Percentiles rank a stretch among this genome's conserved stretches.
These are phyloP conservation scores for Entrophospora sp. DNA, from an alignment of 192 early-diverging fungal genomes.

Conservation along the genomic window DNA sequence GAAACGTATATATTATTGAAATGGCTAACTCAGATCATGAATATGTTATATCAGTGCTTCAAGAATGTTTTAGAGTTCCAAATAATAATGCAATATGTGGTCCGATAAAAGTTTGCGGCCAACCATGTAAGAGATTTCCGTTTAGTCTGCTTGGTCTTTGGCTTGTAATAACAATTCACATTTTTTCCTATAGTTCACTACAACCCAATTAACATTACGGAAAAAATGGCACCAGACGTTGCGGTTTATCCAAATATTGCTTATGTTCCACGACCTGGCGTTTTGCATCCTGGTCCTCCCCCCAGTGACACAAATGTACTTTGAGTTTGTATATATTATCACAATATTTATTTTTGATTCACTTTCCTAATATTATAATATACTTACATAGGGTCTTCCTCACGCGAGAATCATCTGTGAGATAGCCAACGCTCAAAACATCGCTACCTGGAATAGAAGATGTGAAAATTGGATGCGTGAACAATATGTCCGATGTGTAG, in stretches of 20 bases:
- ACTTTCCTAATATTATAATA: conserved; percentile 14
- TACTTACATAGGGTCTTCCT: conserved; percentile 2
- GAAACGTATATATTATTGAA: conserved; percentile 10
- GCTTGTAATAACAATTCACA: conserved; percentile 2
- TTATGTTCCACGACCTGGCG: not conserved
- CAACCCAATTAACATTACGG: not conserved
- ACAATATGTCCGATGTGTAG: not conserved
- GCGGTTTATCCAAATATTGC: not conserved
- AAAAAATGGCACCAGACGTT: not conserved
- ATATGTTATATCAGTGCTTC: not conserved
- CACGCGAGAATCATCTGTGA: conserved; percentile 8
- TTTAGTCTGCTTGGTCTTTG: conserved; percentile 12
- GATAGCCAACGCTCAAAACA: not conserved
- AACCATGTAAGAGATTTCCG: conserved; percentile 16
- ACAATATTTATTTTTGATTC: not conserved
- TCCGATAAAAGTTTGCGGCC: not conserved
- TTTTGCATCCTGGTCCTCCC: not conserved
- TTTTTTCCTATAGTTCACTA: conserved; percentile 16
- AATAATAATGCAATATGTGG: not conserved
- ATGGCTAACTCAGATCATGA: not conserved
- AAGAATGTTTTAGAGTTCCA: not conserved
- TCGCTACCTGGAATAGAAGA: not conserved
- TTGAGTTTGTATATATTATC: not conserved
- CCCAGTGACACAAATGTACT: not conserved
- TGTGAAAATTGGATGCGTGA: not conserved